A percentile compares a stretch with the other conserved stretches of the same genome.
Conservation (phyloP, 2,329 filamentous ascomycete species). For the Microcyclosporella mali region DNA sequence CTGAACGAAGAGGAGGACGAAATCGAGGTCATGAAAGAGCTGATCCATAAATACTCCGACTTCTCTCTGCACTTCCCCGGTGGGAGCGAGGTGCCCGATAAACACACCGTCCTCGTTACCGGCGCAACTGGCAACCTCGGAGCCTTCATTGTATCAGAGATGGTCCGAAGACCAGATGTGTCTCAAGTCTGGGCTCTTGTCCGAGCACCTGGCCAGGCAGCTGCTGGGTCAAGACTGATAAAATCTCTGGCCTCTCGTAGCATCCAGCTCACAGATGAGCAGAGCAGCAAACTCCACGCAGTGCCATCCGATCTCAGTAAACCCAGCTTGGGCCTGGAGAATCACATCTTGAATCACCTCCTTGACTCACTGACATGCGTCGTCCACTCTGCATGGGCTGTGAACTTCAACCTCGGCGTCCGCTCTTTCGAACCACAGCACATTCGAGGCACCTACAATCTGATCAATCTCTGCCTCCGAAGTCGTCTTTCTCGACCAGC, state of each 20-base stretch:
- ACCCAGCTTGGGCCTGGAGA: constrained; percentile 23
- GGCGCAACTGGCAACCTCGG: constrained; percentile 62
- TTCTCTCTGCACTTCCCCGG: constrained; percentile 30
- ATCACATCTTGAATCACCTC: constrained; percentile 19
- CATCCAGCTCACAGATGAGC: constrained; percentile 29
- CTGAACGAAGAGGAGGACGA: constrained; percentile 31
- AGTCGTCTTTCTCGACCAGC: constrained; percentile 18
- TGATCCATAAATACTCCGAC: constrained; percentile 43
- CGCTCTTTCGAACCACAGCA: constrained; percentile 29
- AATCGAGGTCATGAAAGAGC: constrained; percentile 39
- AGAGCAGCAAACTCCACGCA: constrained; percentile 16
- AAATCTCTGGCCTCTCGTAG: constrained; percentile 33
- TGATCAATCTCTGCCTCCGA: constrained; percentile 26
- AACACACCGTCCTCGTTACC: constrained; percentile 45
- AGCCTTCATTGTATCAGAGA: constrained; percentile 47
- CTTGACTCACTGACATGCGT: constrained; percentile 23
- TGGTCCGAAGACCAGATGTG: constrained; percentile 27
- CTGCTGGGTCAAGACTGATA: constrained; percentile 32
- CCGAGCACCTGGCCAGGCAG: constrained; percentile 37
- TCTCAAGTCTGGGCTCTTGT: constrained; percentile 48
- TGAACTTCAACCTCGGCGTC: constrained; percentile 35
- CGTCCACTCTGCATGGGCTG: constrained; percentile 36
- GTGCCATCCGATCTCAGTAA: constrained; percentile 26
- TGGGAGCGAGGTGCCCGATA: constrained; percentile 3
- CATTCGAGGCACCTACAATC: constrained; percentile 26